These are phyloP conservation scores for Colletotrichum phormii DNA, from an alignment of 2,329 filamentous ascomycete genomes.

Conservation along the genomic window DNA sequence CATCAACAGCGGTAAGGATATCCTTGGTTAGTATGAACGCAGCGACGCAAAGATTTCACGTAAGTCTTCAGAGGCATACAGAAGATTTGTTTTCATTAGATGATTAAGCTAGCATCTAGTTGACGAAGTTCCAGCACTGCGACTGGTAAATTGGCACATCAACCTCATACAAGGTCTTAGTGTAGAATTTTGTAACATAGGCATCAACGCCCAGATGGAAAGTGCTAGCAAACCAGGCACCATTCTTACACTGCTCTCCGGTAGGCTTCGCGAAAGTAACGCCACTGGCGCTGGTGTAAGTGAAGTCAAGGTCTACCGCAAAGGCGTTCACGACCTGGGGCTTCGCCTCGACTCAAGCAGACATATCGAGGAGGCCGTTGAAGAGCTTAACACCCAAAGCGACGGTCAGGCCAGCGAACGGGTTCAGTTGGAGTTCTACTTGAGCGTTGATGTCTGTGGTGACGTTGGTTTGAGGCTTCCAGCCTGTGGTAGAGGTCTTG, in stretches of 20 bases:
- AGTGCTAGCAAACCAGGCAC: constrained; percentile 37
- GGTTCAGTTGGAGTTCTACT: constrained; percentile 47
- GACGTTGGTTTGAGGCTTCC: constrained; percentile 49
- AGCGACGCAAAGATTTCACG: too few relatives aligned
- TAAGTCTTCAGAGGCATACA: neutral
- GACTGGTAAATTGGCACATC: constrained; percentile 35
- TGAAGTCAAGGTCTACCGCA: constrained; percentile 45
- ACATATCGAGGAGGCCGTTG: constrained; percentile 49
- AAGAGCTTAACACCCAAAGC: constrained; percentile 51
- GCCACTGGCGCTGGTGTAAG: constrained; percentile 25
- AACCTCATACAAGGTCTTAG: constrained; percentile 31
- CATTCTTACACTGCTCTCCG: constrained; percentile 28
- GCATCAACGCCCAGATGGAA: constrained; percentile 32
- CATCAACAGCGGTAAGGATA: too few relatives aligned
- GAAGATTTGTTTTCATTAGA: neutral
- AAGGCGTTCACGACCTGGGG: constrained; percentile 52
- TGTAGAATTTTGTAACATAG: constrained; percentile 33
- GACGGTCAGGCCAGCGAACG: constrained; percentile 50
- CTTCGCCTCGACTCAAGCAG: constrained; percentile 49
- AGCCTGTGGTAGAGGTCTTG: constrained; percentile 46
- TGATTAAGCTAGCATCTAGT: neutral
- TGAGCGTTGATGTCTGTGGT: constrained; percentile 47
- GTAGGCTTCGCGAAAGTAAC: constrained; percentile 22
- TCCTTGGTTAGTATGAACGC: neutral
- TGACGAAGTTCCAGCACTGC: constrained; percentile 35